These are phyloP conservation scores for Botrytis paeoniae DNA, from an alignment of 2,329 filamentous ascomycete genomes.

Conservation along the genomic window DNA sequence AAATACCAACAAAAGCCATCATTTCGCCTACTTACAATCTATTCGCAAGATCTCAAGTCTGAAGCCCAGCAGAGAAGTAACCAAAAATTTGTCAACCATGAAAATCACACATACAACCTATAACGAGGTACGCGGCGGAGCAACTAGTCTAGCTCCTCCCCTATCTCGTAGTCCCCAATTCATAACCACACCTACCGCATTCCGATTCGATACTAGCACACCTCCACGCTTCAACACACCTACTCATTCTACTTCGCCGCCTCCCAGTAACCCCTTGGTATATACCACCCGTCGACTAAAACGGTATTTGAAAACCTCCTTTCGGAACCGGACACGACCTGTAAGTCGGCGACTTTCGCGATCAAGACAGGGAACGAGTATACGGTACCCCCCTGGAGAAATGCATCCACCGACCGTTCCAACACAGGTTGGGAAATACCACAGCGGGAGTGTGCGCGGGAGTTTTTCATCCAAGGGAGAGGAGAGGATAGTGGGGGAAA, in stretches of 20 bases:
- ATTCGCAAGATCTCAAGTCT: not conserved
- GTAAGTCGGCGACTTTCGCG: not conserved
- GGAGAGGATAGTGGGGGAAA: not conserved
- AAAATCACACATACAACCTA: conserved; percentile 13
- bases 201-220: not conserved
- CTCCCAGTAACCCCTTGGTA: not conserved
- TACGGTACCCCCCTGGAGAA: not conserved
- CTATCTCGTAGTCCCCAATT: not conserved
- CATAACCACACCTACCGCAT: not conserved
- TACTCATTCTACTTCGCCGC: not conserved
- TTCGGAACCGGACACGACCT: not conserved
- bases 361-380: not conserved
- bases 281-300: not conserved
- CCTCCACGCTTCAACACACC: not conserved
- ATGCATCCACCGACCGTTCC: not conserved
- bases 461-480: not conserved
- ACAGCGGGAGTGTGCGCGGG: conserved; percentile 6
- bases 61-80: not conserved
- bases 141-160: not conserved
- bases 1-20: not conserved
- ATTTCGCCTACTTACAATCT: not conserved
- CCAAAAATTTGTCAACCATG: not conserved
- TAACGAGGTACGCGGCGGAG: not conserved
- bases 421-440: conserved; percentile 10
- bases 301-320: not conserved